Evolutionary conservation across 495 filamentous ascomycete genomes (phyloP).

Genomic region (Stereocaulon alpinum): DNA sequence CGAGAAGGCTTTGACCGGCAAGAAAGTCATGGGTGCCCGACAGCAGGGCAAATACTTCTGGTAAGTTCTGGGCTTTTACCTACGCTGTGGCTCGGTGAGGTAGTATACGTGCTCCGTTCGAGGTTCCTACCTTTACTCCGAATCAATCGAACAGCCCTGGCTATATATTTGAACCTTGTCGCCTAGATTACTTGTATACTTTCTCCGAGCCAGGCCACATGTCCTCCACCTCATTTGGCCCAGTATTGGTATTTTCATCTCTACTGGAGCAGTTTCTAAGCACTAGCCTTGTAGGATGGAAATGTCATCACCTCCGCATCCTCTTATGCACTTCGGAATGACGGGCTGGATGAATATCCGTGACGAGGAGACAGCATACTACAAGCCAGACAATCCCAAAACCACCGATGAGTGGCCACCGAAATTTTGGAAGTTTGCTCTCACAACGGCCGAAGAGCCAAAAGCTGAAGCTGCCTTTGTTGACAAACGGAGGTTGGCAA

Average conservation of each 20-base stretch:
- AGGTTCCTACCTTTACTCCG: background rate
- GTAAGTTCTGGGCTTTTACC: slow-evolving; percentile 27
- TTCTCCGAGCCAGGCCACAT: background rate
- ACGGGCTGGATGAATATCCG: slow-evolving; percentile 79
- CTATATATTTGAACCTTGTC: too few species aligned
- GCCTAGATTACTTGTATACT: too few species aligned
- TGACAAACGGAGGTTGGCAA: slow-evolving; percentile 63
- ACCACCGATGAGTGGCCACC: slow-evolving; percentile 71
- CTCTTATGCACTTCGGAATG: slow-evolving; percentile 90
- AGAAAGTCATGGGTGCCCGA: slow-evolving; percentile 61
- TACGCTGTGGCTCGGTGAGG: background rate
- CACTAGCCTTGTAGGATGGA: slow-evolving; percentile 33
- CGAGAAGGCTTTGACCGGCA: slow-evolving; percentile 60
- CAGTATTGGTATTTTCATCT: background rate
- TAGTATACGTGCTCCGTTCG: too few species aligned
- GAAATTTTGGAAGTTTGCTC: slow-evolving; percentile 75
- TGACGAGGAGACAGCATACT: slow-evolving; percentile 64
- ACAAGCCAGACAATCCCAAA: slow-evolving; percentile 52
- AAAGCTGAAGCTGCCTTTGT: slow-evolving; percentile 72
- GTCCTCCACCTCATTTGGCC: background rate
- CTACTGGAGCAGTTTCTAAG: background rate
- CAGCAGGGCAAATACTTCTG: slow-evolving; percentile 98
- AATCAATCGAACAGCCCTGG: background rate
- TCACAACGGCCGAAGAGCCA: slow-evolving; percentile 51
- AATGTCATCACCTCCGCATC: slow-evolving; percentile 68